phyloP scores from a whole-genome alignment of 345 rosid species.

The Eucalyptus curtisii region DNA sequence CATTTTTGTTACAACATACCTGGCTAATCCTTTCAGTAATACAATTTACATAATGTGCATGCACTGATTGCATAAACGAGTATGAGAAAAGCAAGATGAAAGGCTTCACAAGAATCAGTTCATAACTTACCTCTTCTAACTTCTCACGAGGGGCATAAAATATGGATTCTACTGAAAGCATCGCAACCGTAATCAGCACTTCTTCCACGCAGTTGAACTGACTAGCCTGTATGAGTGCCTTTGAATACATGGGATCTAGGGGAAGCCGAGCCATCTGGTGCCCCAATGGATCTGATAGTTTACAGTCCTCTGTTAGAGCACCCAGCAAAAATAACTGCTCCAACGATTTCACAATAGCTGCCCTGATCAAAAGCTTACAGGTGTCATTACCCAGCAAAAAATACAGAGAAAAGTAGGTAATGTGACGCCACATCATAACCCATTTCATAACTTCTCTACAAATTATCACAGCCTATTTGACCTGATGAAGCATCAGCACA shows the following conservation, averaged over 20 bases:
- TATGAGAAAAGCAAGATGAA: background rate
- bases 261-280: constrained; percentile 94
- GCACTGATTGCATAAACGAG: background rate
- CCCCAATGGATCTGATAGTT: constrained; percentile 71
- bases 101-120: background rate
- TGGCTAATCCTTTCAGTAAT: background rate
- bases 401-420: background rate
- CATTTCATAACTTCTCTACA: background rate
- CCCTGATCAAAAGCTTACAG: constrained; percentile 34
- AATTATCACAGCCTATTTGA: background rate
- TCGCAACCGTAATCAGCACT: constrained; percentile 85
- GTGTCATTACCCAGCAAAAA: background rate
- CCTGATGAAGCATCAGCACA: background rate
- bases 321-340: constrained; percentile 72
- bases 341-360: constrained; percentile 65
- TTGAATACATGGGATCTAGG: constrained; percentile 77
- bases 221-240: constrained; percentile 73
- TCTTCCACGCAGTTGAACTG: constrained; percentile 85
- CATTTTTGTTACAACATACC: background rate
- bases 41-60: background rate
- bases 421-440: background rate
- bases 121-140: constrained; percentile 49
- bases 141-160: constrained; percentile 76
- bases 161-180: constrained; percentile 86
- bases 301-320: constrained; percentile 82